phyloP scores from a whole-genome alignment of 768 basidiomycete genomes.

The Suillus fuscotomentosus region DNA sequence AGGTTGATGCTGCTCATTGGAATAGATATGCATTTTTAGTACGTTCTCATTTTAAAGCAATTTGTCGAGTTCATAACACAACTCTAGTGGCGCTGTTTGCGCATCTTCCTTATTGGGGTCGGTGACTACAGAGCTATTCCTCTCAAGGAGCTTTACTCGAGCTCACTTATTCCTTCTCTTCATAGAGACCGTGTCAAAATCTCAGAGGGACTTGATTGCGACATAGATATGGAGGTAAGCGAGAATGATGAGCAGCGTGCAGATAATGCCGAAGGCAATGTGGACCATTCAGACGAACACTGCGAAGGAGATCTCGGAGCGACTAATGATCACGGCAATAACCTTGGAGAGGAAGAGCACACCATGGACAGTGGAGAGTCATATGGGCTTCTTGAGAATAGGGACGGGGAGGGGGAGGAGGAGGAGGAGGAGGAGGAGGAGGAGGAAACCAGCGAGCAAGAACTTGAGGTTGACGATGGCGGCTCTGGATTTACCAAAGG shows the following conservation, averaged over 20 bases:
- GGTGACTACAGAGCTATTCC: background rate
- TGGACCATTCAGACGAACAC: background rate
- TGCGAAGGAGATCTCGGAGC: background rate
- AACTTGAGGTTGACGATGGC: background rate
- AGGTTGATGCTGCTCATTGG: slow-evolving; percentile 8
- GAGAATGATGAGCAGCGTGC: background rate
- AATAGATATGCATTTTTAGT: slow-evolving; percentile 6
- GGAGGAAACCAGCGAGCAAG: background rate
- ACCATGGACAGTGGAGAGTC: background rate
- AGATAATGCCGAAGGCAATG: background rate
- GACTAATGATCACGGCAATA: background rate
- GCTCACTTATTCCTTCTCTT: background rate
- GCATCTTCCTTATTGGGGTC: background rate
- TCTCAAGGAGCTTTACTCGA: background rate
- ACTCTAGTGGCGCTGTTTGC: background rate
- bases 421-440: background rate
- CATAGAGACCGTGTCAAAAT: background rate
- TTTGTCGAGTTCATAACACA: background rate
- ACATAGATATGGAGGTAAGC: background rate
- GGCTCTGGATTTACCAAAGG: background rate
- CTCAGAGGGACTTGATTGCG: background rate
- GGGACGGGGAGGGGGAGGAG: background rate
- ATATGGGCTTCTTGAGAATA: background rate
- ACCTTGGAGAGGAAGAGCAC: background rate
- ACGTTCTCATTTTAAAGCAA: background rate